Percentiles rank a stretch among this genome's conserved stretches.
Evolutionary conservation across 305 asterid species (phyloP).

Genomic region (Fraxinus paxiana): DNA sequence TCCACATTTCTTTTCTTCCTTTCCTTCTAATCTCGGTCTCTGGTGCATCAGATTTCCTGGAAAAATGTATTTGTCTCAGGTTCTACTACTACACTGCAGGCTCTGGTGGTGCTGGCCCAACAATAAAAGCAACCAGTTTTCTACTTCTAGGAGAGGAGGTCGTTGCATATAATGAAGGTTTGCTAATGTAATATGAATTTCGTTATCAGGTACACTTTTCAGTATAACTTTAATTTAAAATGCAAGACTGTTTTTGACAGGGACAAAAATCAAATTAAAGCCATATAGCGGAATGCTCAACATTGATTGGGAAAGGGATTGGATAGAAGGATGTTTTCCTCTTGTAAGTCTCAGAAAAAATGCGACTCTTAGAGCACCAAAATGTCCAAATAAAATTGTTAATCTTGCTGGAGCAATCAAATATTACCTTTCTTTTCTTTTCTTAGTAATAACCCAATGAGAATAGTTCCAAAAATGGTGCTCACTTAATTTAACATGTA

Average conservation of each 20-base stretch:
- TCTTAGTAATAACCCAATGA: background rate
- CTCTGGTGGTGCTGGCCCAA: too few species aligned
- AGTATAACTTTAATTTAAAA: slow-evolving; percentile 1
- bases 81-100: too few species aligned
- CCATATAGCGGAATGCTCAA: slow-evolving; percentile 89
- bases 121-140: slow-evolving; percentile 57
- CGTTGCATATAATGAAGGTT: slow-evolving; percentile 85
- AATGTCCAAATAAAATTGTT: slow-evolving; percentile 3
- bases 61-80: too few species aligned
- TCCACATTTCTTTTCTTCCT: too few species aligned
- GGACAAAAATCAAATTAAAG: slow-evolving; percentile 60
- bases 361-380: background rate
- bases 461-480: background rate
- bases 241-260: slow-evolving; percentile 35
- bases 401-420: background rate
- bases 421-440: background rate
- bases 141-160: slow-evolving; percentile 95
- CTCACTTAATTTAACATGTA: background rate
- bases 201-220: background rate
- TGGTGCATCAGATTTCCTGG: too few species aligned
- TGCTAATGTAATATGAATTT: background rate
- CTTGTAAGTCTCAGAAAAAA: slow-evolving; percentile 46
- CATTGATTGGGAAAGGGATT: slow-evolving; percentile 73
- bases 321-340: slow-evolving; percentile 81
- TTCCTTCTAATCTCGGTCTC: too few species aligned